Percentiles rank a stretch among this genome's conserved stretches.
phyloP scores from a whole-genome alignment of 2,329 filamentous ascomycete species.

The Talaromyces sp. region DNA sequence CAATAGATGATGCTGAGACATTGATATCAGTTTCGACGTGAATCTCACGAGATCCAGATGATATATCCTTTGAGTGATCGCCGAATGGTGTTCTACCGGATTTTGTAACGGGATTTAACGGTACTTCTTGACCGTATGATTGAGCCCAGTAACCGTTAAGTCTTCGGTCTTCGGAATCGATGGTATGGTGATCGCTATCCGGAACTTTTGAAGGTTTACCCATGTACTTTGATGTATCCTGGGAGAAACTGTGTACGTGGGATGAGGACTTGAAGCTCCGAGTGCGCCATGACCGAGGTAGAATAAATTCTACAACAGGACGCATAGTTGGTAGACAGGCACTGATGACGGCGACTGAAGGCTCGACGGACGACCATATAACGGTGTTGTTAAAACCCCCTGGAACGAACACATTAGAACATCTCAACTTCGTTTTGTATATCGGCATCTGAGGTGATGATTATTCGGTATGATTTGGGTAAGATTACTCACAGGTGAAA shows the following conservation, averaged over 20 bases:
- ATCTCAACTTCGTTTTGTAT: neutral
- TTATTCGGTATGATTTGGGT: neutral
- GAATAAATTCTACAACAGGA: conserved; percentile 23
- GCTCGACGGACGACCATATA: conserved; percentile 31
- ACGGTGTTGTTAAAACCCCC: neutral
- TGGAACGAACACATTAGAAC: neutral
- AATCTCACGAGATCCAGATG: neutral
- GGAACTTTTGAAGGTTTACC: neutral
- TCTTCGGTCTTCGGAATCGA: neutral
- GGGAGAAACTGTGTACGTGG: neutral
- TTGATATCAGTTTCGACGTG: neutral
- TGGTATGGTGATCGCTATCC: neutral
- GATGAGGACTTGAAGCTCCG: neutral
- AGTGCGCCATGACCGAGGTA: conserved; percentile 16
- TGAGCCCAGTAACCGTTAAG: neutral
- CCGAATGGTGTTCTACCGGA: neutral
- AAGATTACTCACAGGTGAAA: neutral
- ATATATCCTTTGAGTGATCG: neutral
- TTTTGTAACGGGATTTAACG: neutral
- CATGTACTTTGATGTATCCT: neutral
- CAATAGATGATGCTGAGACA: neutral
- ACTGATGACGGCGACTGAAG: conserved; percentile 29
- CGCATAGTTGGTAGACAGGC: conserved; percentile 31
- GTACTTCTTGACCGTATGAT: neutral
- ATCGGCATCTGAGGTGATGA: neutral